Evolutionary conservation across 371 early-diverging fungal species (phyloP).

Genomic region (Rhizomucor miehei): DNA sequence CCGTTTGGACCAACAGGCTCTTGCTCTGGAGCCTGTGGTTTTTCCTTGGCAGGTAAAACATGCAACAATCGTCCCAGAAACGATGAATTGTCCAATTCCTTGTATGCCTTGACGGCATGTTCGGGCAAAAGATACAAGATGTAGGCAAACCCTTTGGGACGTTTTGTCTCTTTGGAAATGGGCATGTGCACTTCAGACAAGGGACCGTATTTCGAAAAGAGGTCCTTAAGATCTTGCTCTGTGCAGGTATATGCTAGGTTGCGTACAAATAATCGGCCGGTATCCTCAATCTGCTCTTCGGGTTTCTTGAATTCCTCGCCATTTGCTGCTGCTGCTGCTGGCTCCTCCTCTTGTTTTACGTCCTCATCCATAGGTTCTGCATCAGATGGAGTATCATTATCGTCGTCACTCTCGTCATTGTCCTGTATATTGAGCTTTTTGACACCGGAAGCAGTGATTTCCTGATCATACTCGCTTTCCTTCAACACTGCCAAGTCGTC

Average conservation of each 20-base stretch:
- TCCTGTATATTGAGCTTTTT: constrained; percentile 58
- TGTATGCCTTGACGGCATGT: constrained; percentile 89
- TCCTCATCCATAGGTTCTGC: constrained; percentile 13
- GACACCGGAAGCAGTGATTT: constrained; percentile 42
- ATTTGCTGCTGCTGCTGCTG: constrained; percentile 5
- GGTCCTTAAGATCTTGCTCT: constrained; percentile 75
- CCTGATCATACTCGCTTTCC: constrained; percentile 37
- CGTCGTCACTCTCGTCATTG: constrained; percentile 65
- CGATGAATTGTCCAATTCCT: constrained; percentile 72
- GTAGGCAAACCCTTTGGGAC: constrained; percentile 93
- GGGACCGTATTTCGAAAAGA: constrained; percentile 86
- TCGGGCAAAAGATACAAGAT: constrained; percentile 85
- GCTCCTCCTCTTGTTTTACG: not conserved
- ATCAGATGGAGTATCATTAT: constrained; percentile 18
- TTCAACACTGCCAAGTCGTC: constrained; percentile 63
- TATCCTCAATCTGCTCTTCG: constrained; percentile 79
- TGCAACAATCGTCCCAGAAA: constrained; percentile 93
- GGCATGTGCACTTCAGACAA: constrained; percentile 94
- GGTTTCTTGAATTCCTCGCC: not conserved
- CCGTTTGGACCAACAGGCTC: constrained; percentile 59
- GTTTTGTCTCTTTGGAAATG: constrained; percentile 85
- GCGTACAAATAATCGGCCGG: constrained; percentile 91
- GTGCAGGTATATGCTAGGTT: constrained; percentile 91
- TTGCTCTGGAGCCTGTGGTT: constrained; percentile 65
- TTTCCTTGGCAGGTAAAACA: constrained; percentile 85